Percentiles rank a stretch among this genome's conserved stretches.
phyloP scores from a whole-genome alignment of 176 grass and related monocot genomes.

The Raddia guianensis region DNA sequence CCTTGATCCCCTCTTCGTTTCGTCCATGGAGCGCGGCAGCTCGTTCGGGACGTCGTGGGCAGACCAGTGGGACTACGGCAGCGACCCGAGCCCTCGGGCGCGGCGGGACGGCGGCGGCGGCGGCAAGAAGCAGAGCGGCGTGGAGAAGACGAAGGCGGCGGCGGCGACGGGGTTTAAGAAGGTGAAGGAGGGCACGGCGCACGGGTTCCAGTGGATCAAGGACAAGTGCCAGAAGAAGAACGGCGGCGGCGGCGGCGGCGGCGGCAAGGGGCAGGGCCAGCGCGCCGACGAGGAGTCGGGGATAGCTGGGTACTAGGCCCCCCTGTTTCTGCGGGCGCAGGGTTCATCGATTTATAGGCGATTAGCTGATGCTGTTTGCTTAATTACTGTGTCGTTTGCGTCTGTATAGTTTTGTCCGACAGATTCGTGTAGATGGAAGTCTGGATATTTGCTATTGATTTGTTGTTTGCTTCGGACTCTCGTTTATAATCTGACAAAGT shows the following conservation, averaged over 20 bases:
- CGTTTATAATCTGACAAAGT: neutral
- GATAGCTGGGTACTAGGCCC: conserved; percentile 20
- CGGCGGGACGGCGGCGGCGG: neutral
- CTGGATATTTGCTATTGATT: conserved; percentile 16
- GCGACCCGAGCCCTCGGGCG: conserved; percentile 42
- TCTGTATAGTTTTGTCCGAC: neutral
- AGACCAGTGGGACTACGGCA: conserved; percentile 89
- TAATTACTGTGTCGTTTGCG: neutral
- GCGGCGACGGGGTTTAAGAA: conserved; percentile 74
- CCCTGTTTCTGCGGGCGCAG: neutral
- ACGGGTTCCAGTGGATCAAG: conserved; percentile 90
- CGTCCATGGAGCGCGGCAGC: conserved; percentile 62
- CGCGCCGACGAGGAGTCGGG: neutral
- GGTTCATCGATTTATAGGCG: neutral
- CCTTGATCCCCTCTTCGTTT: neutral
- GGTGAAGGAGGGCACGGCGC: conserved; percentile 77
- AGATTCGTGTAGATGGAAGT: neutral
- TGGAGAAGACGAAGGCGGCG: conserved; percentile 72
- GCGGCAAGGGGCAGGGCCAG: no score
- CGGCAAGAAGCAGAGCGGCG: conserved; percentile 39
- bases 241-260: neutral
- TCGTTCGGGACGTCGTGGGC: conserved; percentile 85
- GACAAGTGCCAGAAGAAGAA: conserved; percentile 73
- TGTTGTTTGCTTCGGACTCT: neutral
- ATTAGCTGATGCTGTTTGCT: neutral